Percentiles rank a stretch among this genome's conserved stretches.
phyloP scores from a whole-genome alignment of 2,329 filamentous ascomycete genomes.

The Dothiorella sarmentorum region DNA sequence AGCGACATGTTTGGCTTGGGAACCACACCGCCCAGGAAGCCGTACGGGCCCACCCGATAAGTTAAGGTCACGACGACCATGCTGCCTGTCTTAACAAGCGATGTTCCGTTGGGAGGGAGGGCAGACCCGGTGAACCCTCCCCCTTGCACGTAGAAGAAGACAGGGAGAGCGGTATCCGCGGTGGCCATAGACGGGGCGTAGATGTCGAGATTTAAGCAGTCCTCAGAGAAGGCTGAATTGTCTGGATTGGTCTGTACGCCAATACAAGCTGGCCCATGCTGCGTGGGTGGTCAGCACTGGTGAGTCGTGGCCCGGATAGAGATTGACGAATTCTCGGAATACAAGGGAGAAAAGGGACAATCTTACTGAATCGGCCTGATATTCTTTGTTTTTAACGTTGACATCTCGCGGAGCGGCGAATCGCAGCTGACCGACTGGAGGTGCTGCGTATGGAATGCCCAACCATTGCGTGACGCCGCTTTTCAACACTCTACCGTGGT shows the following conservation, averaged over 20 bases:
- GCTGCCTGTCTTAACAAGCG: constrained; percentile 31
- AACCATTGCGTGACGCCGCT: constrained; percentile 68
- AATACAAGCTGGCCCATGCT: constrained; percentile 16
- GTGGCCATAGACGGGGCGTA: constrained; percentile 36
- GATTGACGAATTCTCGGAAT: no score
- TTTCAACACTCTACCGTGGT: constrained; percentile 52
- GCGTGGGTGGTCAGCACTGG: not conserved
- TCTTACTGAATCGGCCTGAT: constrained; percentile 12
- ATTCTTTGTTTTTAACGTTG: constrained; percentile 3
- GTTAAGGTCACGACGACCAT: constrained; percentile 41
- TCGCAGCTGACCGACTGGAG: constrained; percentile 61
- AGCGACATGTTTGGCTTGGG: constrained; percentile 20
- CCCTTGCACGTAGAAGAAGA: constrained; percentile 42
- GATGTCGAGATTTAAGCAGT: constrained; percentile 40
- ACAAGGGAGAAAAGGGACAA: not conserved
- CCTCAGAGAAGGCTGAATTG: constrained; percentile 28
- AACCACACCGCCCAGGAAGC: constrained; percentile 36
- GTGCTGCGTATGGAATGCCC: constrained; percentile 69
- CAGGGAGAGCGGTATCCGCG: constrained; percentile 32
- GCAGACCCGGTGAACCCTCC: constrained; percentile 38
- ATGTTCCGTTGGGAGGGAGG: constrained; percentile 35
- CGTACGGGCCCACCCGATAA: constrained; percentile 40
- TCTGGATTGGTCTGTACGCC: not conserved
- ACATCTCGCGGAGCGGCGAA: constrained; percentile 62
- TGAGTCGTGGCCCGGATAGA: not conserved